Conservation (phyloP, 179 eudicot genomes). For the Nepenthes alata region DNA sequence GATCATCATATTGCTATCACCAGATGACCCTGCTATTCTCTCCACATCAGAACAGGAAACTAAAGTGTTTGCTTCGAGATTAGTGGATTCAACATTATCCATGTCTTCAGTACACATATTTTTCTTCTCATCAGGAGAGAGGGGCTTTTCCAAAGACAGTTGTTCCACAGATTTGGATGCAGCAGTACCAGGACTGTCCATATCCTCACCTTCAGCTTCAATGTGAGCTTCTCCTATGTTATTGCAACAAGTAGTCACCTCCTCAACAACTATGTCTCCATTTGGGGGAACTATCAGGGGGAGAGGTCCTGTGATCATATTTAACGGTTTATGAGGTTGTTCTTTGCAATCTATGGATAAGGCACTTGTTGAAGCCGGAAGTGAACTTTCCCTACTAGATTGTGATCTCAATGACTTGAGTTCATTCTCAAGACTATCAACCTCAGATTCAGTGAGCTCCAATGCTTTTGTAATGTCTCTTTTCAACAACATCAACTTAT, state of each 20-base stretch:
- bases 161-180: slow-evolving; percentile 45
- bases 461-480: slow-evolving; percentile 56
- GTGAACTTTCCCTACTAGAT: slow-evolving; percentile 17
- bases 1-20: slow-evolving; percentile 13
- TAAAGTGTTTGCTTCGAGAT: slow-evolving; percentile 12
- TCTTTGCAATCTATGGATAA: slow-evolving; percentile 21
- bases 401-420: slow-evolving; percentile 38
- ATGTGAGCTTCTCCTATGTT: slow-evolving; percentile 16
- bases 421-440: slow-evolving; percentile 81
- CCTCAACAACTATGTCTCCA: slow-evolving; percentile 21
- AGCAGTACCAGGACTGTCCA: slow-evolving; percentile 65
- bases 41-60: slow-evolving; percentile 14
- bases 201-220: slow-evolving; percentile 27
- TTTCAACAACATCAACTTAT: slow-evolving; percentile 62
- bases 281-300: slow-evolving; percentile 34
- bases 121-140: slow-evolving; percentile 9
- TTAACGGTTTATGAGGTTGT: slow-evolving; percentile 21
- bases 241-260: slow-evolving; percentile 10
- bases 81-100: slow-evolving; percentile 11
- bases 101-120: slow-evolving; percentile 10
- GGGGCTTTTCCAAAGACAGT: slow-evolving; percentile 16
- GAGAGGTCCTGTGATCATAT: slow-evolving; percentile 22
- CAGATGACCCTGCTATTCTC: slow-evolving; percentile 14
- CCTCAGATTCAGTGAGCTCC: slow-evolving; percentile 75
- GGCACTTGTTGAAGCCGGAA: slow-evolving; percentile 33